Base-by-base conservation (phyloP, 2,329 filamentous ascomycete species). In the Trichophyton mentagrophytes region DNA sequence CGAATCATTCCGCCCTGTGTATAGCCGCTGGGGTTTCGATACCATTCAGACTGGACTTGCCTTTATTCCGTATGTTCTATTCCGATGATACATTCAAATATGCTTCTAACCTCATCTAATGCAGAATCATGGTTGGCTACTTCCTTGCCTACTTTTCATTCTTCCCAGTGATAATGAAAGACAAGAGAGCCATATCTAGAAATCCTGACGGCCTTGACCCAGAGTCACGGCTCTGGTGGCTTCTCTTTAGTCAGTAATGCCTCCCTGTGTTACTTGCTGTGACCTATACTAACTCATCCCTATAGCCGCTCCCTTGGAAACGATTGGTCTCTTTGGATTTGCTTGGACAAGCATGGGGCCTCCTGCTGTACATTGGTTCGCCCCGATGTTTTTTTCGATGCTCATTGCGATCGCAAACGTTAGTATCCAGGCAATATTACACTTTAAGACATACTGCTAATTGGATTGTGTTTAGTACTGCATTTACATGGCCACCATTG, bases 401-500 rank as follows among this genome's bases (percentile, higher is more conserved):
- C 69, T 84, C 20, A 80, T 86, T 61, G 84, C 82, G 1, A 80
- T 86, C 60, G 83, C 84, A 5, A 86, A 86, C 65, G 71, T 79
- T 72, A 65, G 73, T 70, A 13, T 72, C 72, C 11, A 65, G 15
- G 1, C 15, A 11, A 4, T 17, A 62, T 56, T 44, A 60, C 40
- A 33, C 30, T 27, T 17, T 3, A 22, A 42, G 8, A 55, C 13
- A 40, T 33, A 17, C 57, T 58, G 40, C 15, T 40, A 25, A 42
- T 38, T 7, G 33, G 6, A 11, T 3, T 38, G 42, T 13, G 15
- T 42, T n/a, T 60, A 73, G 72, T 74, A 69, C 59, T 66, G 69
- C 15, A 83, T 84, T 40, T 85, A 85, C 67, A 83, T 84, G 78
- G 80, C 82, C 5, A 84, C 82, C 1, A 84, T 86, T 66, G 84